Conservation (phyloP, 257 asterid genomes). For the Plantago major region DNA sequence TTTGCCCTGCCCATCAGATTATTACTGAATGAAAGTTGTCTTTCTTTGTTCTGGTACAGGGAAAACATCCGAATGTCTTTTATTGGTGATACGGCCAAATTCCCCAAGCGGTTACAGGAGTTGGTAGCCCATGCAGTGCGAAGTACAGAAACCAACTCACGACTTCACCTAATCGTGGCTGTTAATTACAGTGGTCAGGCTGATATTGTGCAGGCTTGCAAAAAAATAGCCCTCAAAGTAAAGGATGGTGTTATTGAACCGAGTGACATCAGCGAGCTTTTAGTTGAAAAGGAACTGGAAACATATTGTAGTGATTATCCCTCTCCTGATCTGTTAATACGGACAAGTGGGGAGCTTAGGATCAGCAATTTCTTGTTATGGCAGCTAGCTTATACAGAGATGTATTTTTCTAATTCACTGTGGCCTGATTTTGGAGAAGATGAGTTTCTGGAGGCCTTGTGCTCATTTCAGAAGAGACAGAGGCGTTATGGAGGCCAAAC, state of each 20-base stretch:
- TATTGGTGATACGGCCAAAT: slow-evolving; percentile 53
- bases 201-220: slow-evolving; percentile 42
- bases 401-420: slow-evolving; percentile 33
- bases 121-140: slow-evolving; percentile 22
- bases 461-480: slow-evolving; percentile 47
- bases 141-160: slow-evolving; percentile 26
- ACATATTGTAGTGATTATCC: slow-evolving; percentile 48
- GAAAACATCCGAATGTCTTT: slow-evolving; percentile 41
- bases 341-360: slow-evolving; percentile 69
- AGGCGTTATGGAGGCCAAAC: slow-evolving; percentile 46
- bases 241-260: slow-evolving; percentile 51
- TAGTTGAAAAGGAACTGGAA: slow-evolving; percentile 46
- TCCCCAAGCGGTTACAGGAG: slow-evolving; percentile 32
- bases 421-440: slow-evolving; percentile 73
- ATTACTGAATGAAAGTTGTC: too few relatives aligned
- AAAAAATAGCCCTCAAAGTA: slow-evolving; percentile 40
- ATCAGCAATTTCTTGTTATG: slow-evolving; percentile 63
- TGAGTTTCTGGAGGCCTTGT: slow-evolving; percentile 47
- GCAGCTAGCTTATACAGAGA: slow-evolving; percentile 69
- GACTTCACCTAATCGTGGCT: slow-evolving; percentile 38
- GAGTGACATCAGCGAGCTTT: slow-evolving; percentile 33
- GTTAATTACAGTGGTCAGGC: slow-evolving; percentile 37
- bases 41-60: slow-evolving; percentile 30
- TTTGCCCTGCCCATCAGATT: too few relatives aligned
- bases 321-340: slow-evolving; percentile 49